phyloP scores from a whole-genome alignment of 305 asterid species.

The Fraxinus velutina region DNA sequence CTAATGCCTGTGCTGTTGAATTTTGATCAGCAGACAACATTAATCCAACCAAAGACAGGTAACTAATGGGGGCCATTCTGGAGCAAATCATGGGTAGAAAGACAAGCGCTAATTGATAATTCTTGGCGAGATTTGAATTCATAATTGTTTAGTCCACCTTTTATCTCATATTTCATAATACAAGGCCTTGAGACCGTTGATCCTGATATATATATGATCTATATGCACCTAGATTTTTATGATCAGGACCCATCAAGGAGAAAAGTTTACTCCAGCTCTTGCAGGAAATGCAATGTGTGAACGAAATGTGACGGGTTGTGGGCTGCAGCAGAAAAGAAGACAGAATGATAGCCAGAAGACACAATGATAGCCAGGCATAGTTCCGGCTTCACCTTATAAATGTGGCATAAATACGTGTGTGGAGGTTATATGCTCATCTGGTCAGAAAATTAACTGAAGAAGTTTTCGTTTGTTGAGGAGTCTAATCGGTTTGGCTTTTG shows the following conservation, averaged over 20 bases:
- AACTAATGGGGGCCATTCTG: constrained; percentile 21
- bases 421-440: background rate
- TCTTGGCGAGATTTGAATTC: background rate
- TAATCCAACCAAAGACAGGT: constrained; percentile 31
- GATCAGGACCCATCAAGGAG: background rate
- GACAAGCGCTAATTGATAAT: background rate
- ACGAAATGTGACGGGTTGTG: constrained; percentile 15
- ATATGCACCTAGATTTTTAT: background rate
- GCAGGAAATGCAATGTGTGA: constrained; percentile 2
- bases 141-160: background rate
- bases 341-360: constrained; percentile 34
- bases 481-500: constrained; percentile 22
- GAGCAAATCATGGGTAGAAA: constrained; percentile 9
- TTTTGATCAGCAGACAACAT: constrained; percentile 22
- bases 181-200: background rate
- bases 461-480: background rate
- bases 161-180: background rate
- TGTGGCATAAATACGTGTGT: background rate
- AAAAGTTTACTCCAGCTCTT: background rate
- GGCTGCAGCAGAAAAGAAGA: constrained; percentile 22
- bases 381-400: constrained; percentile 21
- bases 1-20: constrained; percentile 25
- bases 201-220: background rate
- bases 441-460: background rate
- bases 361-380: background rate